phyloP scores from a whole-genome alignment of 257 asterid genomes.

The Buddleja alternifolia region DNA sequence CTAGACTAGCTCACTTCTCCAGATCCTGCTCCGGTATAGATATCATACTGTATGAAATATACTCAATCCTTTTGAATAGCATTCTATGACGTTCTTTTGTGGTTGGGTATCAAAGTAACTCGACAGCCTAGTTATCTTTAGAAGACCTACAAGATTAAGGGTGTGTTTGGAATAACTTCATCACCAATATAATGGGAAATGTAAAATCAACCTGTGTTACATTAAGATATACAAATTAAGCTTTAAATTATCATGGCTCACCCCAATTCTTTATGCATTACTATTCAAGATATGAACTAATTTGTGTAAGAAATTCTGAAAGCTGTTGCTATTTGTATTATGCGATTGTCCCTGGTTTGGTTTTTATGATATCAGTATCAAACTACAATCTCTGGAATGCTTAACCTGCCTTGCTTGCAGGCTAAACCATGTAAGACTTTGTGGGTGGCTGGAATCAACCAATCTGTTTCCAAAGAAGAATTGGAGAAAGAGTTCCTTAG shows the following conservation, averaged over 20 bases:
- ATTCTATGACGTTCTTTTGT: neutral
- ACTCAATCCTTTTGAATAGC: neutral
- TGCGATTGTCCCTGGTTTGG: slow-evolving; percentile 1
- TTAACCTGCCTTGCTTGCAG: slow-evolving; percentile 46
- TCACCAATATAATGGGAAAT: slow-evolving; percentile 4
- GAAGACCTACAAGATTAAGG: slow-evolving; percentile 16
- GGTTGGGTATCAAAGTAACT: neutral
- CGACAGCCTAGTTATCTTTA: neutral
- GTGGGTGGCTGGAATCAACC: slow-evolving; percentile 95
- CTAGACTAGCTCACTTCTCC: neutral
- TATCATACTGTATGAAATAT: neutral
- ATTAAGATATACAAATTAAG: neutral
- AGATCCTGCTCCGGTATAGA: neutral
- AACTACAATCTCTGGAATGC: slow-evolving; percentile 12
- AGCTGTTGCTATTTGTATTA: slow-evolving; percentile 21
- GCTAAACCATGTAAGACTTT: slow-evolving; percentile 94
- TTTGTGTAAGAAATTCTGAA: slow-evolving; percentile 1
- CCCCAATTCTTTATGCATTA: neutral
- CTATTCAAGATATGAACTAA: neutral
- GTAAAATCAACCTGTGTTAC: slow-evolving; percentile 1
- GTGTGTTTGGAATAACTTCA: neutral
- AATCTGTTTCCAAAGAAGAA: slow-evolving; percentile 73
- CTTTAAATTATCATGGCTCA: too few species aligned
- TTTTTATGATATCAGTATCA: neutral
- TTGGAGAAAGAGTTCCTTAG: slow-evolving; percentile 80